phyloP scores from a whole-genome alignment of 176 grass and related monocot species.

The Lolium perenne region DNA sequence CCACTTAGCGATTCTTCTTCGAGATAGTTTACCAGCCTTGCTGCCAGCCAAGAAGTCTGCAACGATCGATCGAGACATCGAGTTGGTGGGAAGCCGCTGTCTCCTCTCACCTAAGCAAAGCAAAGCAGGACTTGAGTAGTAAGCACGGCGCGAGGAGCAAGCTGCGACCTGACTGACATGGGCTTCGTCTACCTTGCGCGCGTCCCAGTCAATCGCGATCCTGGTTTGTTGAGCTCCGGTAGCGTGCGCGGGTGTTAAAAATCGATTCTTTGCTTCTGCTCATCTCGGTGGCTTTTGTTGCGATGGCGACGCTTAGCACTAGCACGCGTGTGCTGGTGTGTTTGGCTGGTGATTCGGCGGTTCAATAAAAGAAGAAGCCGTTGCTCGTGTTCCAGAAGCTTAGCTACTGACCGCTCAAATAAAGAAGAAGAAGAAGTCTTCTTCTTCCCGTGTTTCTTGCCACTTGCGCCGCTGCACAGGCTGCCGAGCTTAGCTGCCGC shows the following conservation, averaged over 20 bases:
- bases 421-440: not conserved
- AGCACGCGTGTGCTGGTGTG: not conserved
- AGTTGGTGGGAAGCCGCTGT: slow-evolving; percentile 36
- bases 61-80: not conserved
- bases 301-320: not conserved
- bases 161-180: not conserved
- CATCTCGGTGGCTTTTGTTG: slow-evolving; percentile 8
- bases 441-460: not conserved
- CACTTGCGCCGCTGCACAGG: not conserved
- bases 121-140: slow-evolving; percentile 13
- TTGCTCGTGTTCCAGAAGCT: not conserved
- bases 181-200: not conserved
- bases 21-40: no score
- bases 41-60: no score
- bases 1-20: not conserved
- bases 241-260: not conserved
- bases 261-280: not conserved
- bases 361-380: not conserved
- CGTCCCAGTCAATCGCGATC: slow-evolving; percentile 20
- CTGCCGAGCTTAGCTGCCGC: not conserved
- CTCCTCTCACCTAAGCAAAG: slow-evolving; percentile 30
- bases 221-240: slow-evolving; percentile 6
- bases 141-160: not conserved
- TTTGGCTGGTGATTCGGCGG: not conserved
- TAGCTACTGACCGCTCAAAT: not conserved